Evolutionary conservation across 1,284 basidiomycete genomes (phyloP).

Genomic region (Erythrobasidium hasegawianum): DNA sequence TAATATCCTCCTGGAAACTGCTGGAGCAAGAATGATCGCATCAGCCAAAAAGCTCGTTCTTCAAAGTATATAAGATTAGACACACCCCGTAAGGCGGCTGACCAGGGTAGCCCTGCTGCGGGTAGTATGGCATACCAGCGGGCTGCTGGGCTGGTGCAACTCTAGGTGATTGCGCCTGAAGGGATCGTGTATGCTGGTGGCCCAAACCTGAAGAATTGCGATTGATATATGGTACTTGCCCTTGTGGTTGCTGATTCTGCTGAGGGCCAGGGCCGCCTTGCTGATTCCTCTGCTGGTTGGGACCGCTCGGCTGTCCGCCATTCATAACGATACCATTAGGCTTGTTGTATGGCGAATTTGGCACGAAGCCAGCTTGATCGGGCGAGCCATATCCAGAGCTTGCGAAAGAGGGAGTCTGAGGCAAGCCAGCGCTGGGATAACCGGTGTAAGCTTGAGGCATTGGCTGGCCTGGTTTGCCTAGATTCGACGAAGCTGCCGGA

Average conservation of each 20-base stretch:
- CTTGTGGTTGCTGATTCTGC: conserved; percentile 6
- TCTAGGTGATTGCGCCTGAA: neutral
- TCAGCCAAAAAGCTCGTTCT: too few relatives aligned
- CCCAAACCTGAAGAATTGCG: neutral
- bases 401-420: neutral
- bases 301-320: neutral
- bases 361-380: too few relatives aligned
- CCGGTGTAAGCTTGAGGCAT: neutral
- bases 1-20: neutral
- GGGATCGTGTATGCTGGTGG: neutral
- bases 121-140: neutral
- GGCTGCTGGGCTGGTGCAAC: neutral
- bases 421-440: conserved; percentile 5
- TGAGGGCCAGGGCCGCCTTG: neutral
- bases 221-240: neutral
- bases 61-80: too few relatives aligned
- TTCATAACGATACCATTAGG: conserved; percentile 17
- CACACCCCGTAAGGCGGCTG: neutral
- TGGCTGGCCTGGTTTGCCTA: conserved; percentile 5
- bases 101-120: neutral
- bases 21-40: neutral
- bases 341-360: neutral
- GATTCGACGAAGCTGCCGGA: conserved; percentile 5
- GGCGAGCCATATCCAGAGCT: neutral
- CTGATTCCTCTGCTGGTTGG: conserved; percentile 1